Base-by-base conservation (phyloP, 2,329 filamentous ascomycete genomes). In the Aspergillus sp. region DNA sequence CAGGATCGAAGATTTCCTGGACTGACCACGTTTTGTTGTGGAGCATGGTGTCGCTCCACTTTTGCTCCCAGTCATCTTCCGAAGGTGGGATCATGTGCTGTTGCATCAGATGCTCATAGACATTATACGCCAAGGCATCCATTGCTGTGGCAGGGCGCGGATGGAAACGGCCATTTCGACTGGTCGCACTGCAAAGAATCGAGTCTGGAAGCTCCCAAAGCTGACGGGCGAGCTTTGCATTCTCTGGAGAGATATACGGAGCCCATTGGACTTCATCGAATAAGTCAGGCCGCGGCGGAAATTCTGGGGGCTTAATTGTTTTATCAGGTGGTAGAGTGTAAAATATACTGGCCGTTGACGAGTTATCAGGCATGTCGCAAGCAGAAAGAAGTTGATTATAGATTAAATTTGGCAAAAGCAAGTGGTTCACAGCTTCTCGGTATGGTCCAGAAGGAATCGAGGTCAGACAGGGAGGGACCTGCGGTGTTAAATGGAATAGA, bases 51-150 rank as follows among this genome's bases (percentile, higher is more conserved):
- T 47, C 47, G 6, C 15, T 15, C 30, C 51, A 54, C 27, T 37
- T 53, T 23, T 4, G 13, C 12, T 46, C 43, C 43, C 53, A 60
- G 2, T 56, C 42, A 4, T 49, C 43, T 0, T 51, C 44, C 5
- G 49, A 32, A 3, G 54, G 12, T 3, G 63, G 61, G 13, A 60
- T 17, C 4, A 57, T 13, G 10, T 53, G 50, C 13, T 56, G 48
- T 13, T 41, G 45, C 50, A 63, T 58, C 43, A 67, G 23, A 49
- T 60, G 56, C 38, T 67, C 60, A 41, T 68, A 67, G 7, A 68
- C 60, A 43, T 65, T 64, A 22, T 49, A 42, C 13, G 53, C 60
- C 6, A 67, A 51, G 15, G 51, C 56, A 41, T 62, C 52, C 13
- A 49, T 48, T 17, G 13, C 33, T 4, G 30, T 53, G 37, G 9